Conservation (phyloP, 495 filamentous ascomycete genomes). For the Elasticomyces elasticus region DNA sequence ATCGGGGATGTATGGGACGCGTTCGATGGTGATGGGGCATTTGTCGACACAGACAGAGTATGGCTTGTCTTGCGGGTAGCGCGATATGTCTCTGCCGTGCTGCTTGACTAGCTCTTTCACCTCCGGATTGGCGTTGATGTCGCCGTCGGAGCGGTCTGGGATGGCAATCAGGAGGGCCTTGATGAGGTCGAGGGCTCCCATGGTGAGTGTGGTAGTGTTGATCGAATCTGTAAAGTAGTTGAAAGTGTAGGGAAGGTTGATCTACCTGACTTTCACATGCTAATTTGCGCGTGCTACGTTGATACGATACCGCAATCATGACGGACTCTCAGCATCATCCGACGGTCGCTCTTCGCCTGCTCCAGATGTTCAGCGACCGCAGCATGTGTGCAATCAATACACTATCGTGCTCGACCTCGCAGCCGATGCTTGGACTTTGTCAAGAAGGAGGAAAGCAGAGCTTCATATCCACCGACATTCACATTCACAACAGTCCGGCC, state of each 20-base stretch:
- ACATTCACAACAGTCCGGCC: too few species aligned
- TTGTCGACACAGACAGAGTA: neutral
- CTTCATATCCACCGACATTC: too few species aligned
- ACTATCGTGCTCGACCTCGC: too few species aligned
- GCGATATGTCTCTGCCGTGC: neutral
- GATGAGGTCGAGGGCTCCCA: neutral
- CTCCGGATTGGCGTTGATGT: neutral
- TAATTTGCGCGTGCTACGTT: too few species aligned
- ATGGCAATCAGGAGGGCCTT: neutral
- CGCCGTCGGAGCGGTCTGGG: neutral
- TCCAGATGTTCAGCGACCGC: too few species aligned
- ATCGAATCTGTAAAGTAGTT: neutral
- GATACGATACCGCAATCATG: neutral
- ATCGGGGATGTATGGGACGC: slow-evolving; percentile 11
- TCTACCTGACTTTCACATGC: neutral
- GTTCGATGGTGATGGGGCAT: slow-evolving; percentile 12
- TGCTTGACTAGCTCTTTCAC: neutral
- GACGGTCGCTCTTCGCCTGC: neutral
- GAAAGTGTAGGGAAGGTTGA: neutral
- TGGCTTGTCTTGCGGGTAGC: slow-evolving; percentile 1
- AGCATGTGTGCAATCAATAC: too few species aligned
- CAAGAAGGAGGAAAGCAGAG: too few species aligned
- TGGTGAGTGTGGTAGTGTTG: neutral
- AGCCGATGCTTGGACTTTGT: too few species aligned
- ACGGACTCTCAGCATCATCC: neutral